Conservation (phyloP, 495 filamentous ascomycete species). For the Podospora bellae-mahoneyi region DNA sequence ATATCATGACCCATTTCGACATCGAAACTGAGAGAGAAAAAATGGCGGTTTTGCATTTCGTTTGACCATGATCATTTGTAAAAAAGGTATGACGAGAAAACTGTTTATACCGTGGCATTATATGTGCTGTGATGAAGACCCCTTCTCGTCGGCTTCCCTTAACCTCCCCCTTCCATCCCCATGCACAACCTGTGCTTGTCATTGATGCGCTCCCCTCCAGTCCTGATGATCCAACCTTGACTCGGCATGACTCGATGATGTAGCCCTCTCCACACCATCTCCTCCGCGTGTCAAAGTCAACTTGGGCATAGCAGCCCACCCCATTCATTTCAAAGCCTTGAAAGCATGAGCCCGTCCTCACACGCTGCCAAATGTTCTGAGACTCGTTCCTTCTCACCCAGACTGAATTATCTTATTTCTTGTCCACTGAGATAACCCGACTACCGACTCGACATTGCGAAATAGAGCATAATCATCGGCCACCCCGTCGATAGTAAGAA, state of each 20-base stretch:
- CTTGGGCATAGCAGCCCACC: neutral
- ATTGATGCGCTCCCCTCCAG: neutral
- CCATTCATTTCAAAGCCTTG: neutral
- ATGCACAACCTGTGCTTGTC: neutral
- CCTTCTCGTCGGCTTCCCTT: neutral
- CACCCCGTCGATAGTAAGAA: slow-evolving; percentile 29
- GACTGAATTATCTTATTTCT: too few relatives aligned
- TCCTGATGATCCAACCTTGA: neutral
- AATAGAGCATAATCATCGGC: slow-evolving; percentile 34
- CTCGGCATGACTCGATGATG: neutral
- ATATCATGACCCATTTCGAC: neutral
- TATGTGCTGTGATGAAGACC: slow-evolving; percentile 10
- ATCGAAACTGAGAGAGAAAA: neutral
- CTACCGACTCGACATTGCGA: slow-evolving; percentile 16
- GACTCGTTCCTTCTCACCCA: neutral
- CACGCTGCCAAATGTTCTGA: neutral
- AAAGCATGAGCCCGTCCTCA: neutral
- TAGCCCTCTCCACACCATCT: neutral
- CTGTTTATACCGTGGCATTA: slow-evolving; percentile 13
- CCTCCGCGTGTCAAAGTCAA: neutral
- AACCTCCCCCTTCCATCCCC: slow-evolving; percentile 4
- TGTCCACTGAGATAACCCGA: neutral
- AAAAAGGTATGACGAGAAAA: neutral
- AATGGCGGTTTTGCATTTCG: neutral
- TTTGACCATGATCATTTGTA: neutral